phyloP scores from a whole-genome alignment of 2,329 filamentous ascomycete genomes.

The Penicillium sp. region DNA sequence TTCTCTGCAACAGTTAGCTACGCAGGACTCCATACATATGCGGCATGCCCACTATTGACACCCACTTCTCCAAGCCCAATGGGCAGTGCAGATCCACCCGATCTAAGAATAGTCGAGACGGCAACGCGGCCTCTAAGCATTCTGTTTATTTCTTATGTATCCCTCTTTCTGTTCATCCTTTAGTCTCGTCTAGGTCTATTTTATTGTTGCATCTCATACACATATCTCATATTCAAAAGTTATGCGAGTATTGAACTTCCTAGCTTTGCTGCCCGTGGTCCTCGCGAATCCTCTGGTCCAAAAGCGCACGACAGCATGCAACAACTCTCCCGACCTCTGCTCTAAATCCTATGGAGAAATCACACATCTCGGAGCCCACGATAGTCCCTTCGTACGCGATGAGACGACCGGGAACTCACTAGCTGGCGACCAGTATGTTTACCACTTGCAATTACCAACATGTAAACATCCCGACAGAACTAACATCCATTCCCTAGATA shows the following conservation, averaged over 20 bases:
- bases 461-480: no score
- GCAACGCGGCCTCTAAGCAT: conserved; percentile 28
- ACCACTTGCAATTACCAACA: not conserved
- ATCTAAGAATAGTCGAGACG: conserved; percentile 31
- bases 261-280: conserved; percentile 30
- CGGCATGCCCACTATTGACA: no score
- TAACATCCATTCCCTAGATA: conserved; percentile 26
- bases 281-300: conserved; percentile 26
- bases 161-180: not conserved
- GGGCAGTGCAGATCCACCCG: conserved; percentile 16
- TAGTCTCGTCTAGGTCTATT: not conserved
- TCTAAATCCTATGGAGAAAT: conserved; percentile 67
- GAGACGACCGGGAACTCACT: conserved; percentile 57
- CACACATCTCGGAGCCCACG: conserved; percentile 73
- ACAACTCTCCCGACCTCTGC: conserved; percentile 75
- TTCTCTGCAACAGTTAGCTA: no score
- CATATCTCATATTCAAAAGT: conserved; percentile 2
- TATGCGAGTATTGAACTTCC: conserved; percentile 32
- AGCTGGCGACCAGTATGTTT: conserved; percentile 64
- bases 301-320: conserved; percentile 57
- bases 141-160: conserved; percentile 10
- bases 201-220: not conserved
- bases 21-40: no score
- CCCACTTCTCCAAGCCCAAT: conserved; percentile 5
- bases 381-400: conserved; percentile 68